phyloP scores from a whole-genome alignment of 805 yeast species.

The Metschnikowia peoriensis region DNA sequence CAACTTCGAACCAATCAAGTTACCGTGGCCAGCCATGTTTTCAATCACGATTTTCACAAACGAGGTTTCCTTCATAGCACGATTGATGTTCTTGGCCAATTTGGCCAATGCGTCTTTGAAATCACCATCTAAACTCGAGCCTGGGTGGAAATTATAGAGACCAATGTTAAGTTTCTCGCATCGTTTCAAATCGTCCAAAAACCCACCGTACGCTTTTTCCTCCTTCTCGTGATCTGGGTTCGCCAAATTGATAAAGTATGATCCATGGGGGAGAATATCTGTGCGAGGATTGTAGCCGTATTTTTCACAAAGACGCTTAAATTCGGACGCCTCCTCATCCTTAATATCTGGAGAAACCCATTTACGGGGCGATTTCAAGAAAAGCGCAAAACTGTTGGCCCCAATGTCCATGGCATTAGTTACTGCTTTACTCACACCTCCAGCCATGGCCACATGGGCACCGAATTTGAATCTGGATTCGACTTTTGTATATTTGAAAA shows the following conservation, averaged over 20 bases:
- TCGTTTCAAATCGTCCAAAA: constrained; percentile 81
- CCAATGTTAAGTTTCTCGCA: constrained; percentile 87
- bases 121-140: constrained; percentile 74
- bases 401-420: constrained; percentile 53
- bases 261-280: constrained; percentile 91
- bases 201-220: constrained; percentile 68
- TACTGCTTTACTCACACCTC: constrained; percentile 76
- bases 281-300: constrained; percentile 69
- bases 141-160: constrained; percentile 89
- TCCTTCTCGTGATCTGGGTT: constrained; percentile 84
- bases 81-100: constrained; percentile 77
- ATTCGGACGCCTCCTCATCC: constrained; percentile 63
- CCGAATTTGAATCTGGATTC: constrained; percentile 64
- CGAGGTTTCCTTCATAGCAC: constrained; percentile 67
- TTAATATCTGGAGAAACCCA: constrained; percentile 85
- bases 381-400: constrained; percentile 85
- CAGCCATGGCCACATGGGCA: constrained; percentile 83
- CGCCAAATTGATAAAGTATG: constrained; percentile 88
- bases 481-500: constrained; percentile 35
- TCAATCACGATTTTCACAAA: constrained; percentile 89
- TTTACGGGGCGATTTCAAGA: constrained; percentile 83
- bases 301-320: constrained; percentile 59
- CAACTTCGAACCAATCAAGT: constrained; percentile 77
- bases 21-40: constrained; percentile 98
- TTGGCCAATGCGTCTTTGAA: constrained; percentile 61